These are phyloP conservation scores for Desmodesmus armatus DNA, from an alignment of 139 green algal genomes.

Conservation along the genomic window DNA sequence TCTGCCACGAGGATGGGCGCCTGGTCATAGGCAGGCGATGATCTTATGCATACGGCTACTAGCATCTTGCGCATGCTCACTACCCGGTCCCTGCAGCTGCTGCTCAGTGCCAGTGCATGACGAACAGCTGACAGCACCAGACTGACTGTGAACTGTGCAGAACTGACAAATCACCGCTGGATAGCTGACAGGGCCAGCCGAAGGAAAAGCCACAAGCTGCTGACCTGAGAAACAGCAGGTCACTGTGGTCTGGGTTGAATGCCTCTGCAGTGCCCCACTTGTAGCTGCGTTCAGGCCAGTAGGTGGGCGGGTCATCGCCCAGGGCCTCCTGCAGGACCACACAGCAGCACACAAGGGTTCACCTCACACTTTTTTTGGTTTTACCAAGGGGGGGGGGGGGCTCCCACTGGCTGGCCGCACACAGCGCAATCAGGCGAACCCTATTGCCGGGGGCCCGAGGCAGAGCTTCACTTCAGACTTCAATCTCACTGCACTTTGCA, in stretches of 20 bases:
- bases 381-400: too few relatives aligned
- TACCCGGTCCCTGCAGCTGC: background rate
- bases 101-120: background rate
- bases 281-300: conserved; percentile 79
- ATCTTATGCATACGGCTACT: background rate
- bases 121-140: background rate
- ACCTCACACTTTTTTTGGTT: too few relatives aligned
- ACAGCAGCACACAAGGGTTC: background rate
- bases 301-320: conserved; percentile 55
- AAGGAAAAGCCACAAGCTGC: background rate
- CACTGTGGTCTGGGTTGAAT: conserved; percentile 82
- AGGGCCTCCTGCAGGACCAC: conserved; percentile 42
- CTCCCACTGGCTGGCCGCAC: too few relatives aligned
- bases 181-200: background rate
- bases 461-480: too few relatives aligned
- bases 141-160: background rate
- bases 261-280: conserved; percentile 78
- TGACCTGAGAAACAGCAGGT: conserved; percentile 69
- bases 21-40: background rate
- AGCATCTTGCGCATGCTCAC: background rate
- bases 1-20: background rate
- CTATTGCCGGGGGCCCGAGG: too few relatives aligned
- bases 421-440: too few relatives aligned
- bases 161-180: background rate
- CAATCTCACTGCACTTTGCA: too few relatives aligned